A percentile compares a stretch with the other conserved stretches of the same genome.
These are phyloP conservation scores for Taxawa tesnikishii DNA, from an alignment of 2,329 filamentous ascomycete species.

Conservation along the genomic window DNA sequence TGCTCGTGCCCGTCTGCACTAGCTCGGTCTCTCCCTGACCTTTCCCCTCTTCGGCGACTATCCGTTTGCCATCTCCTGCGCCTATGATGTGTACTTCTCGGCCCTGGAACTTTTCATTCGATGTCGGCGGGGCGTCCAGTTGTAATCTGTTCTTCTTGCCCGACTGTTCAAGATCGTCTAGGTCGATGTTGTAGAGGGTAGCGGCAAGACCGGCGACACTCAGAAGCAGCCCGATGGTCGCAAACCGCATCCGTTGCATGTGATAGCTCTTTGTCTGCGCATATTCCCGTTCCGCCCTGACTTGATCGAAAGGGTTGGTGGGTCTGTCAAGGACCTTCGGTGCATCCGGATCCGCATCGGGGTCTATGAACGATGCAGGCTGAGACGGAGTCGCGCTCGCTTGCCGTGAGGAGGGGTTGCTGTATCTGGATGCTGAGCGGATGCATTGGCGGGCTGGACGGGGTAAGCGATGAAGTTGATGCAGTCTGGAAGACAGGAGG, in stretches of 20 bases:
- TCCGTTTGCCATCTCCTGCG: slow-evolving; percentile 44
- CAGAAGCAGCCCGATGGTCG: slow-evolving; percentile 21
- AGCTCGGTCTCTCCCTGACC: slow-evolving; percentile 52
- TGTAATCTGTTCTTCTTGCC: slow-evolving; percentile 14
- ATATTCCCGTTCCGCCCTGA: slow-evolving; percentile 12
- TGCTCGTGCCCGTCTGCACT: slow-evolving; percentile 68
- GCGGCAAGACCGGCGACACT: slow-evolving; percentile 17
- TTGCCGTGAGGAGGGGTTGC: slow-evolving; percentile 17
- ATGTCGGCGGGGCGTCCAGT: slow-evolving; percentile 20
- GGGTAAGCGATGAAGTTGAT: slow-evolving; percentile 1
- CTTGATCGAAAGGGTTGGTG: slow-evolving; percentile 13
- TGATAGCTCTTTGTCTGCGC: slow-evolving; percentile 18
- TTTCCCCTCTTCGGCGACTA: slow-evolving; percentile 26
- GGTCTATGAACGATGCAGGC: slow-evolving; percentile 6
- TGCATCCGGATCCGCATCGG: slow-evolving; percentile 3
- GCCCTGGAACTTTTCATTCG: slow-evolving; percentile 33
- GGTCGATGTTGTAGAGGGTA: slow-evolving; percentile 19
- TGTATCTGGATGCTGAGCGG: slow-evolving; percentile 20
- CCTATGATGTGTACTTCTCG: slow-evolving; percentile 48
- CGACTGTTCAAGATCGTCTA: slow-evolving; percentile 19
- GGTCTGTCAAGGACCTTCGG: not conserved
- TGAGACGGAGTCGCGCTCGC: slow-evolving; percentile 11
- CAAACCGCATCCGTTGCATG: slow-evolving; percentile 21
- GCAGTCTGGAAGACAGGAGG: slow-evolving; percentile 8
- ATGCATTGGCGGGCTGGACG: slow-evolving; percentile 11